Conservation (phyloP, 148 eudicot species). For the Gaultheria prostrata region DNA sequence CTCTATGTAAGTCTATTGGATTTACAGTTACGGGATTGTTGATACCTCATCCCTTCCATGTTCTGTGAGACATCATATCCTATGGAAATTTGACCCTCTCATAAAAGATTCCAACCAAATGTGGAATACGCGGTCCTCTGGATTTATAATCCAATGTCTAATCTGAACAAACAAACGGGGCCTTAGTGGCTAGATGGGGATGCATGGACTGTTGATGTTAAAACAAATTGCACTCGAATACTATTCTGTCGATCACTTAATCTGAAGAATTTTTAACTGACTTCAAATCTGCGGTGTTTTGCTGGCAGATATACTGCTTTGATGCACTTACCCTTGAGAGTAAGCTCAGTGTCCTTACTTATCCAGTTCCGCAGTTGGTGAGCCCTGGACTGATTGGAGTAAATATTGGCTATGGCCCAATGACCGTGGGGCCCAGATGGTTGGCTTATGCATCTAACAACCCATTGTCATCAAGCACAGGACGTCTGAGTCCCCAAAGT, state of each 20-base stretch:
- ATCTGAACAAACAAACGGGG: background rate
- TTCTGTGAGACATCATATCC: background rate
- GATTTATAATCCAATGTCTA: background rate
- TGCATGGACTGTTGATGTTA: background rate
- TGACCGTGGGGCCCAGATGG: constrained; percentile 97
- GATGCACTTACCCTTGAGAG: constrained; percentile 88
- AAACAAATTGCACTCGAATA: background rate
- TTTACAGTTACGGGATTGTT: background rate
- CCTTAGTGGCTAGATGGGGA: background rate
- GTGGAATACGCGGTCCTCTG: background rate
- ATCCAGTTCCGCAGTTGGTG: constrained; percentile 79
- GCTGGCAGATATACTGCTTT: constrained; percentile 86
- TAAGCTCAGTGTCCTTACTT: constrained; percentile 86
- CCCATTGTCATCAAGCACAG: constrained; percentile 70
- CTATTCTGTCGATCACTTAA: background rate
- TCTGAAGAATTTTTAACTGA: constrained; percentile 1
- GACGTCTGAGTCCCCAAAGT: constrained; percentile 87
- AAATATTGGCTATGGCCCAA: constrained; percentile 87
- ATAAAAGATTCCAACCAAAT: background rate
- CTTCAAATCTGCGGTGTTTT: constrained; percentile 9
- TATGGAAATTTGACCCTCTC: background rate
- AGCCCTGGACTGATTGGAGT: constrained; percentile 64
- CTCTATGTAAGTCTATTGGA: background rate
- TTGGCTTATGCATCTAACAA: constrained; percentile 86
- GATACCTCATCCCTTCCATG: background rate